Evolutionary conservation across 1,284 basidiomycete genomes (phyloP), one percentile per base, ranked within the genome.

Genomic region (Amylostereum chailletii): DNA sequence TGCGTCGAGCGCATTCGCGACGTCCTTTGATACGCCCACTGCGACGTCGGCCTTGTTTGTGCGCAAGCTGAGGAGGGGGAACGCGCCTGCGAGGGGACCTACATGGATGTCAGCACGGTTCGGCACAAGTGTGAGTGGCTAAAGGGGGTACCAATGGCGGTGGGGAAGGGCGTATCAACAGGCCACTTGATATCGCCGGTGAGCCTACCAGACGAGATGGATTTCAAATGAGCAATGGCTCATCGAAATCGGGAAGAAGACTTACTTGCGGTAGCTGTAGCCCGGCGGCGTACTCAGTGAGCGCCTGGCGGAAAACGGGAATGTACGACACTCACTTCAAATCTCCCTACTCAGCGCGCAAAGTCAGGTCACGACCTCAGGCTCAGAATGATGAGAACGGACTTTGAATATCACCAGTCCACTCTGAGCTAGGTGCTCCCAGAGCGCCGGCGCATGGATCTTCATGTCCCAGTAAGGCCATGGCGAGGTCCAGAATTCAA

Each of bases 11-110:
- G 71, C 69, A 53, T 84, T 79, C 0, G 80, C 84, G 2, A 80
- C 67, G 0, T 81, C 81, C 50, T 78, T 69, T 2, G 78, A 67
- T 4, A 95, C 74, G 1, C 87, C 91, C 9, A 93, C 90, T 34
- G 88, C 88, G 1, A 97, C 94, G 61, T 98, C 94, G 0, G 95
- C 95, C 66, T 99, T 98, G 72, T 90, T 94, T 1, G 95, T 99
- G 29, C 95, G 79, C 51, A 97, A 68, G 57, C 89, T 91, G 32
- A 96, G 68, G 27, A 96, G 65, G 2, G 86, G 86, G 65, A 96
- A 86, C 5, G 82, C 71, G 1, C 91, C 89, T 0, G 81, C 80
- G 11, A 95, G 66, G 0, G 90, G 87, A 3, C 90, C 89, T 90
- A 56, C 38, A 30, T 5, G 53, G 4, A 29, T 30, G 37, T 26